Evolutionary conservation across 441 rosid genomes (phyloP), one percentile per base, ranked within the genome.

Genomic region (Eruca vesicaria): DNA sequence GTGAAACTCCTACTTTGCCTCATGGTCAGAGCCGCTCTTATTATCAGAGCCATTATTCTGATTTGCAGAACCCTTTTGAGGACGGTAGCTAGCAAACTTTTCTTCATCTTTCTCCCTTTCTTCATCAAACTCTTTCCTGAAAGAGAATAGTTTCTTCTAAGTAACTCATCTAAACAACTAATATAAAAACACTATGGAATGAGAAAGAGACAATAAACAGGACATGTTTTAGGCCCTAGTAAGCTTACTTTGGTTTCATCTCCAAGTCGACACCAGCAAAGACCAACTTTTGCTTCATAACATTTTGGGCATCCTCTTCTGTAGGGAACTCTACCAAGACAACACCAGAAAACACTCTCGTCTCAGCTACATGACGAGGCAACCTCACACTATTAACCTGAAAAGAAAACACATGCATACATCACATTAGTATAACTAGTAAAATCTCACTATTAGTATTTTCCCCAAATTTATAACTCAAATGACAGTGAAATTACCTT

Each of bases 321-420:
- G 87, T 57, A 67, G 93, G 83, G 79, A 94, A 89, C 79, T 94
- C 99, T 32, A 94, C 78, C 87, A 92, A 77, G 65, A 93, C 97
- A 74, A 89, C 84, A 32, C 98, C 99, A 81, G 84, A 84, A 73
- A 90, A 88, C 9, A 80, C 59, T 75, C 86, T 88, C 36, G 84
- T 80, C 82, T 95, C 93, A 45, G 84, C 90, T n/a, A 87, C 85
- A 83, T 86, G 97, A 20, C 87, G 90, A 76, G 99, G 98, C 84
- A 91, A 68, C 82, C 98, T 92, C 82, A 92, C 89, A 73, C 98
- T 92, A 70, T 84, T 86, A 36, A 95, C 93, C 99, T 95, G 85
- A 50, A 73, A 80, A 48, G 32, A 48, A 7, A 9, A 48, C 53
- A 48, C 9, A 15, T 48, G 15, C 19, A 68, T 56, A 67, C 2